Conservation (phyloP, 2,329 filamentous ascomycete genomes). For the Pseudogymnoascus sp. region DNA sequence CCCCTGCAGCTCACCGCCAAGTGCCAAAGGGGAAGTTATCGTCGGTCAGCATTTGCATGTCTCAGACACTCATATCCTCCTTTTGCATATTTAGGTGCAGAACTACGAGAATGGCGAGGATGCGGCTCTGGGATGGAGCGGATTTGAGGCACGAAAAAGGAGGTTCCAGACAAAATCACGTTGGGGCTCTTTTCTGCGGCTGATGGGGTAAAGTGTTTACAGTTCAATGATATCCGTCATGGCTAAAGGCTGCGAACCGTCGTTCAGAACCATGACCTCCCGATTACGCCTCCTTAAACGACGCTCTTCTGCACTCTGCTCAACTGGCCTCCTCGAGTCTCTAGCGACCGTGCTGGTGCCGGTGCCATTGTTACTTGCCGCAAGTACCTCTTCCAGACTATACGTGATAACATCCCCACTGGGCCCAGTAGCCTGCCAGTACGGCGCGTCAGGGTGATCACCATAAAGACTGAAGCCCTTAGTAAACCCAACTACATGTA, state of each 20-base stretch:
- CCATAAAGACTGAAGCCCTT: neutral
- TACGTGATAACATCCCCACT: neutral
- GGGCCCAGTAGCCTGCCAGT: neutral
- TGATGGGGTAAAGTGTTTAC: neutral
- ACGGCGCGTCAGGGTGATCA: neutral
- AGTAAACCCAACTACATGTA: conserved; percentile 28
- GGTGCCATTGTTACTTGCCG: conserved; percentile 24
- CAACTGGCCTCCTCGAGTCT: conserved; percentile 32
- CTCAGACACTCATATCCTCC: neutral
- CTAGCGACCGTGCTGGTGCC: conserved; percentile 15
- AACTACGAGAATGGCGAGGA: neutral
- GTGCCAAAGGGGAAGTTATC: neutral
- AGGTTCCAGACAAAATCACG: neutral
- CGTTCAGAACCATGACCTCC: conserved; percentile 86
- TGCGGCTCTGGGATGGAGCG: neutral
- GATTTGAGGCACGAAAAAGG: neutral
- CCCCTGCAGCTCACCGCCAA: conserved; percentile 5
- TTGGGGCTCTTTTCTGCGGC: neutral
- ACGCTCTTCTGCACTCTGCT: conserved; percentile 59
- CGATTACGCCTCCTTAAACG: conserved; percentile 66
- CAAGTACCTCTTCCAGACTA: neutral
- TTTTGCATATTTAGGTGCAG: neutral
- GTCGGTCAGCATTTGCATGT: neutral
- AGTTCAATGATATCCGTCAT: conserved; percentile 70
- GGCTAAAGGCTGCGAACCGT: conserved; percentile 67